Percentiles rank a stretch among this genome's conserved stretches.
Conservation (phyloP, 257 asterid species). For the Schizonepeta tenuifolia region DNA sequence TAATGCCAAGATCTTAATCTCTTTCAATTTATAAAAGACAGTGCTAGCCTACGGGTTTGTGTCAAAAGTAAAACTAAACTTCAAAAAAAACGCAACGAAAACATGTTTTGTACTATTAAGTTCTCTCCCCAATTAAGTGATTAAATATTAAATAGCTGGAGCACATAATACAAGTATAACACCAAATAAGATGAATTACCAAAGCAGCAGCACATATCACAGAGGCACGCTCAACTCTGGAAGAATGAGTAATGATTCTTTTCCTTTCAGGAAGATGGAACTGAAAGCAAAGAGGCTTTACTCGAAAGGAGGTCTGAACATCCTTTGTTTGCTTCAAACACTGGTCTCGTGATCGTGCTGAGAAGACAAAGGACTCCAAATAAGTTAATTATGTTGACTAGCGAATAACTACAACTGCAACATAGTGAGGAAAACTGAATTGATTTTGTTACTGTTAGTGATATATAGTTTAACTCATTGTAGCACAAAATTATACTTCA, state of each 20-base stretch:
- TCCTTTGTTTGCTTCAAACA: slow-evolving; percentile 38
- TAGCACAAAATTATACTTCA: not conserved
- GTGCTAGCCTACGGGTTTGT: not conserved
- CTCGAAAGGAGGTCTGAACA: slow-evolving; percentile 38
- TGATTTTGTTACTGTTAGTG: not conserved
- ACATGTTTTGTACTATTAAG: not conserved
- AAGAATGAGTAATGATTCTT: slow-evolving; percentile 31
- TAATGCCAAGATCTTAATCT: not conserved
- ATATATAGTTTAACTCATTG: not conserved
- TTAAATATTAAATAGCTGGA: slow-evolving; percentile 13
- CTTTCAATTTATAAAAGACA: not conserved
- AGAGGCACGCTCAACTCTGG: slow-evolving; percentile 45
- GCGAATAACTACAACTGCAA: slow-evolving; percentile 6
- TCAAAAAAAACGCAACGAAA: not conserved
- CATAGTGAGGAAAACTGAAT: not conserved
- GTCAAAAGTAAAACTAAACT: not conserved
- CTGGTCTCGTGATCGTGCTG: slow-evolving; percentile 43
- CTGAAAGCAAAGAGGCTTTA: slow-evolving; percentile 41
- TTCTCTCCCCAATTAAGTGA: not conserved
- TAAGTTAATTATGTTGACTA: slow-evolving; percentile 11
- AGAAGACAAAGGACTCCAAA: slow-evolving; percentile 30
- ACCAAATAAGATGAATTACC: slow-evolving; percentile 47
- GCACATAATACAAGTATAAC: not conserved
- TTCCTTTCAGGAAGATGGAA: slow-evolving; percentile 42
- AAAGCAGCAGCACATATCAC: slow-evolving; percentile 61